These are phyloP conservation scores for Thinopyrum obtusiflorum DNA, from an alignment of 202 grass and related monocot genomes.

Conservation along the genomic window DNA sequence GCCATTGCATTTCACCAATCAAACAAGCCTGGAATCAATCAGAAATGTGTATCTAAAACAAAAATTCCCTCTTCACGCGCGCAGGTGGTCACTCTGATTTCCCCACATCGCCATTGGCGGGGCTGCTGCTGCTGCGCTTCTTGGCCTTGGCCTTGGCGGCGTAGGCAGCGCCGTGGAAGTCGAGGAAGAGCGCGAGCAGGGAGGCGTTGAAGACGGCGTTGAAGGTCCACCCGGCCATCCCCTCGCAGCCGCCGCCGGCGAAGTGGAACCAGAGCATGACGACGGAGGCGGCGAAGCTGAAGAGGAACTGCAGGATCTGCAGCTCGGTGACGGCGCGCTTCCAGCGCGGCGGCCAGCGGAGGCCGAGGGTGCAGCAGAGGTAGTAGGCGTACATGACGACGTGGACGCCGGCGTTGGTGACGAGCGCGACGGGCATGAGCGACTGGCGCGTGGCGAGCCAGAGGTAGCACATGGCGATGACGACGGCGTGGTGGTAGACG, in stretches of 20 bases:
- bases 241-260: conserved; percentile 62
- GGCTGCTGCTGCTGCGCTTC: neutral
- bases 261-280: conserved; percentile 85
- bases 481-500: conserved; percentile 94
- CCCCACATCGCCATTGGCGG: neutral
- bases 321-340: conserved; percentile 90
- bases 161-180: conserved; percentile 74
- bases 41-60: neutral
- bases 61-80: too few species aligned
- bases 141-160: conserved; percentile 39
- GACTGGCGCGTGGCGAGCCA: conserved; percentile 86
- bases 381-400: conserved; percentile 93
- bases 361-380: conserved; percentile 66
- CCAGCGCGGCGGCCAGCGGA: conserved; percentile 64
- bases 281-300: conserved; percentile 71
- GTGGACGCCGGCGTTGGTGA: conserved; percentile 86
- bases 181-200: conserved; percentile 74
- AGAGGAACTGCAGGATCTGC: conserved; percentile 89
- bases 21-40: neutral
- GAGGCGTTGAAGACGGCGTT: conserved; percentile 90
- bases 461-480: conserved; percentile 89
- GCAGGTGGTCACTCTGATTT: conserved; percentile 18
- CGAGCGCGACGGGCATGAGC: conserved; percentile 69
- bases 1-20: neutral
- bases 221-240: conserved; percentile 81